Base-by-base conservation (phyloP, 23 red algal genomes). In the Chondrus crispus region DNA sequence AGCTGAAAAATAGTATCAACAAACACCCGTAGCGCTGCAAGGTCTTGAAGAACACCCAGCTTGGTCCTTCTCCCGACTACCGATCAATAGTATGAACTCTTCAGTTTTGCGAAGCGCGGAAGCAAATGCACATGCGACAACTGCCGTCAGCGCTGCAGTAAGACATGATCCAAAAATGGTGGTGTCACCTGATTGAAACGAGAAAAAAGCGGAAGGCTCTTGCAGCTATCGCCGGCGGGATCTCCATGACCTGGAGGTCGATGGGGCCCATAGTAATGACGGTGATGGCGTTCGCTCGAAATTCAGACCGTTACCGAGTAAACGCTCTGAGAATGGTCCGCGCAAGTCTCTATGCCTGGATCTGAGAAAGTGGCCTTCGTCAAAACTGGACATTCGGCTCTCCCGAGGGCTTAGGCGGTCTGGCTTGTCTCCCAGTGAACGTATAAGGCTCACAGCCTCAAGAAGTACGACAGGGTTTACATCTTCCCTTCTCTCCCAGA, bases 181-280 rank as follows among this genome's bases (percentile, higher is more conserved):
- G n/a, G n/a, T n/a, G n/a, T n/a, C n/a, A n/a, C n/a, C n/a, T n/a
- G n/a, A n/a, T n/a, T n/a, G n/a, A n/a, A n/a, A n/a, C n/a, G n/a
- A n/a, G n/a, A n/a, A n/a, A n/a, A n/a, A n/a, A n/a, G n/a, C n/a
- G n/a, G n/a, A n/a, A n/a, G n/a, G n/a, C n/a, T n/a, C n/a, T n/a
- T n/a, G n/a, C n/a, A n/a, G n/a, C n/a, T n/a, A n/a, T n/a, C n/a
- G n/a, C n/a, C n/a, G n/a, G n/a, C n/a, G n/a, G 1, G 60, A 66
- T 22, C 60, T 22, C 26, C 26, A 13, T n/a, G 60, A 77, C 22
- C 71, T 24, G 10, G 71, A 11, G 10, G 44, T 46, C 28, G 71
- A 77, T 47, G 87, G 87, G 22, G 87, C 57, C 87, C 87, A 90
- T 29, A 90, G 19, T 54, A 90, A 90, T n/a, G 87, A 90, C 14